Base-by-base conservation (phyloP, 768 basidiomycete species). In the Agaricus subrufescens region DNA sequence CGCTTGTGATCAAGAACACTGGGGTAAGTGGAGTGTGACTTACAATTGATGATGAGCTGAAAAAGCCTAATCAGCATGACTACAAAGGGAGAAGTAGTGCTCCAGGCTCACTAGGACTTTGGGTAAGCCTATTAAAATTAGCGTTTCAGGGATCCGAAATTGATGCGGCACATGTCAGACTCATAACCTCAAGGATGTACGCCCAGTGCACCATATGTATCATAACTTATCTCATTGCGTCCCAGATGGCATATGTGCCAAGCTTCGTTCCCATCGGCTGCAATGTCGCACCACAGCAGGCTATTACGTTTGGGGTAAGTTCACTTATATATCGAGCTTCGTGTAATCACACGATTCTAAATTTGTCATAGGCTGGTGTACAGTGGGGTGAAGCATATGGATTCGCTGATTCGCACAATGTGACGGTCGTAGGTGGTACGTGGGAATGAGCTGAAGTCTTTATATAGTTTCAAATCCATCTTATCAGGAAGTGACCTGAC, bases 1-100 rank as follows among this genome's bases (percentile, higher is more conserved):
- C 77, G 9, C 61, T 82, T 12, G 74, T 74, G 12, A 69, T 82
- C 25, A 79, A 80, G 62, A 82, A 81, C 57, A 79, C 80, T n/a
- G 80, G 80, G 29, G 78, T 80, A 58, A 63, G 75, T 64, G 27
- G 25, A 30, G 12, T 19, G 19, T 37, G 14, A 23, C 19, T 29
- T 1, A 30, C n/a, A 19, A 12, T 44, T 15, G 34, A 12, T 40
- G 27, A 6, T 34, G 34, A n/a, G 4, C 34, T 29, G 30, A 50
- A 15, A 59, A 34, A n/a, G 9, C 7, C 25, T 5, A 12, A 3
- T 1, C 51, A 80, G 78, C 78, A 80, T 56, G 78, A 80, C 57
- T 79, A 77, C 61, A 75, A 71, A 56, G 78, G 77, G 11, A 67
- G 78, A 12, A 80, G 78, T 58, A 77, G 75, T 52, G 76, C 72